These are phyloP conservation scores for Rosa rugosa DNA, from an alignment of 306 rosid genomes.

Conservation along the genomic window DNA sequence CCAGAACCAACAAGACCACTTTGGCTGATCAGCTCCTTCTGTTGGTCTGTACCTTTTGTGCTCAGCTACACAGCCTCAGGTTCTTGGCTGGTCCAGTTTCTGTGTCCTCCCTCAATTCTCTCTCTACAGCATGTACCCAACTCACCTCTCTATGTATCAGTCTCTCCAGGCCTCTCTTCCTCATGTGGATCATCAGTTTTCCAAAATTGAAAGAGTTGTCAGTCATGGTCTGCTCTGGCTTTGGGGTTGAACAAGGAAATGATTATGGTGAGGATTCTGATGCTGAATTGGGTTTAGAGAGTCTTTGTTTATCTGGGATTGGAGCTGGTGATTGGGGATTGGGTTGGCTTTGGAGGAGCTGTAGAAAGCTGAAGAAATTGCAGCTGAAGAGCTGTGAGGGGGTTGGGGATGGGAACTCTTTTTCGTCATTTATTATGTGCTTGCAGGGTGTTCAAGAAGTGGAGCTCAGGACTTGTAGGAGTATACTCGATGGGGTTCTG, in stretches of 20 bases:
- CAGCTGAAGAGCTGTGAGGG: conserved; percentile 66
- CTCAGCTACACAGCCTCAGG: conserved; percentile 49
- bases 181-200: conserved; percentile 56
- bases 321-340: conserved; percentile 59
- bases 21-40: conserved; percentile 41
- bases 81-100: conserved; percentile 54
- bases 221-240: conserved; percentile 24
- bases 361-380: conserved; percentile 53
- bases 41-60: conserved; percentile 36
- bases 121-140: conserved; percentile 47
- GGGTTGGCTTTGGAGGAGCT: conserved; percentile 75
- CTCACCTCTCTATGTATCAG: conserved; percentile 57
- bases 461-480: conserved; percentile 82
- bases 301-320: conserved; percentile 58
- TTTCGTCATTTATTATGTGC: conserved; percentile 54
- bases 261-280: conserved; percentile 29
- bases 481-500: conserved; percentile 63
- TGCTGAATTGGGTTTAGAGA: conserved; percentile 48
- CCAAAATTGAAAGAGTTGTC: conserved; percentile 55
- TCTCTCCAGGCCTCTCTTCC: conserved; percentile 58
- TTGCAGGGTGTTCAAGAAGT: conserved; percentile 49
- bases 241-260: conserved; percentile 11
- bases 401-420: conserved; percentile 67
- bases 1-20: not conserved
- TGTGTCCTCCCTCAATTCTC: conserved; percentile 55